These are phyloP conservation scores for Lentinus tigrinus DNA, from an alignment of 768 basidiomycete species.

Conservation along the genomic window DNA sequence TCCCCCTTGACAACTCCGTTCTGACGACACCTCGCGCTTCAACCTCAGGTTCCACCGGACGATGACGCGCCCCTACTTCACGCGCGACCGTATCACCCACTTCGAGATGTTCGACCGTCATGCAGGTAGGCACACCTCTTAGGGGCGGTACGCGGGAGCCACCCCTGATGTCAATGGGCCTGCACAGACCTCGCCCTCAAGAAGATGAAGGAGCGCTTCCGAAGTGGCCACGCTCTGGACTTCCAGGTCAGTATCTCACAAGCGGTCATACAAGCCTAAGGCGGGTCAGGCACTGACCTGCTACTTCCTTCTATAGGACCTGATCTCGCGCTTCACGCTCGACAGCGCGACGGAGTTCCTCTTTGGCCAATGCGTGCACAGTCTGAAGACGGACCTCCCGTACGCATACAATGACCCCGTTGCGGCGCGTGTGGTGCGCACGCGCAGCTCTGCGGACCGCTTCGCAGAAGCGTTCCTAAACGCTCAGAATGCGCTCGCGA, in stretches of 20 bases:
- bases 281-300: background rate
- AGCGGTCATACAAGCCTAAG: background rate
- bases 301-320: conserved; percentile 33
- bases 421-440: background rate
- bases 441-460: background rate
- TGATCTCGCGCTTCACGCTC: conserved; percentile 47
- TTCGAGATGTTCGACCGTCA: conserved; percentile 35
- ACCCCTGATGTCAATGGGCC: background rate
- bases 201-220: conserved; percentile 28
- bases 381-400: conserved; percentile 27
- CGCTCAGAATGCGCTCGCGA: conserved; percentile 32
- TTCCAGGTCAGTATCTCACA: conserved; percentile 20
- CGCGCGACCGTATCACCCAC: conserved; percentile 33
- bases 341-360: conserved; percentile 56
- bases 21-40: background rate
- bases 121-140: conserved; percentile 28
- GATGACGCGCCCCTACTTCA: conserved; percentile 39
- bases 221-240: conserved; percentile 31
- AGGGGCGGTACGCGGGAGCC: background rate
- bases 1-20: background rate
- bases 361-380: conserved; percentile 44
- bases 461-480: background rate
- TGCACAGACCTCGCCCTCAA: conserved; percentile 21
- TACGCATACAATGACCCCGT: background rate
- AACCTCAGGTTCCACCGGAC: conserved; percentile 29